A percentile compares a stretch with the other conserved stretches of the same genome.
Evolutionary conservation across 208 protist species (phyloP).

Genomic region (Crithidia acanthocephali): DNA sequence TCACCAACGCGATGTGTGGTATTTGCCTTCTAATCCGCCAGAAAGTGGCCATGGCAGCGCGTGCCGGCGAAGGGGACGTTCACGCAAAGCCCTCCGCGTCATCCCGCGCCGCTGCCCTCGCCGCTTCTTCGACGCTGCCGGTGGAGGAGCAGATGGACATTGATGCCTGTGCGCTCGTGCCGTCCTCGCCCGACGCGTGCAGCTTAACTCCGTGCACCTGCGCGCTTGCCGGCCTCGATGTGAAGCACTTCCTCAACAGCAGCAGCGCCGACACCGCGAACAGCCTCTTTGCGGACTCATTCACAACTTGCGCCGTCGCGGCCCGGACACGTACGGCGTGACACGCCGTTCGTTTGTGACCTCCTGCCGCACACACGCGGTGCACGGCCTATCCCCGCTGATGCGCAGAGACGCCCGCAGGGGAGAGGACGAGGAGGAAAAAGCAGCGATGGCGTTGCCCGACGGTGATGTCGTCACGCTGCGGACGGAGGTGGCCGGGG

Average conservation of each 20-base stretch:
- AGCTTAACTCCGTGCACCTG: constrained; percentile 25
- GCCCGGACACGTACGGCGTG: constrained; percentile 50
- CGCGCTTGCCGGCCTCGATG: constrained; percentile 17
- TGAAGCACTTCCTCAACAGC: constrained; percentile 23
- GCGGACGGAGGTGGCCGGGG: constrained; percentile 48
- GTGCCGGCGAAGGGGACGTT: not conserved
- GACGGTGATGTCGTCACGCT: constrained; percentile 4
- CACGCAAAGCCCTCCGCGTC: not conserved
- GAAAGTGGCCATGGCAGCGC: constrained; percentile 13
- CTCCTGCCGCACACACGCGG: constrained; percentile 2
- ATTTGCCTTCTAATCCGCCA: constrained; percentile 36
- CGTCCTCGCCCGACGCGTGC: constrained; percentile 5
- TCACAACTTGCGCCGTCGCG: constrained; percentile 52
- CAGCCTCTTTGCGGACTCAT: constrained; percentile 41
- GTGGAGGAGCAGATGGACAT: constrained; percentile 8
- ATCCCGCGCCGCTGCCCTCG: not conserved
- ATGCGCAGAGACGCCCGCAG: not conserved
- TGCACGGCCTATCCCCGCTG: not conserved
- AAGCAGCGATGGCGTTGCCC: not conserved
- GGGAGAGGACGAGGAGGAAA: not conserved
- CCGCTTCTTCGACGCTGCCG: not conserved
- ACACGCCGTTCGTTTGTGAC: constrained; percentile 42
- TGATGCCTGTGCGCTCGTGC: not conserved
- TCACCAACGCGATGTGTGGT: too few species aligned
- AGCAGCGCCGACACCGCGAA: constrained; percentile 9